A percentile compares a stretch with the other conserved stretches of the same genome.
Evolutionary conservation across 345 rosid genomes (phyloP).

Genomic region (Moricandia moricandioides): DNA sequence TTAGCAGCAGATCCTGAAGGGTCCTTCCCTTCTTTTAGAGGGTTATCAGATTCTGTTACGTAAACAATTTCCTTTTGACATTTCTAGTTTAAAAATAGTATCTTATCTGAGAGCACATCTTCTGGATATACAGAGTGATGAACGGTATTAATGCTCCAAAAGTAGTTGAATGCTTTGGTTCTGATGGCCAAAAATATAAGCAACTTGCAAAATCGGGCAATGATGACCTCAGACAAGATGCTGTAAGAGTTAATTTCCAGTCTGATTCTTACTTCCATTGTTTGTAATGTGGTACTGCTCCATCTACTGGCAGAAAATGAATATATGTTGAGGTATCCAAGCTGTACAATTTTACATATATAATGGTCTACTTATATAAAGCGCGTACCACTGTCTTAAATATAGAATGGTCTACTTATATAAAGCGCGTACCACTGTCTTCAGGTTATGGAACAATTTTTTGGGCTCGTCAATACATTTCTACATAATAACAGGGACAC

Average conservation of each 20-base stretch:
- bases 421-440: constrained; percentile 17
- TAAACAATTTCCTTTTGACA: constrained; percentile 23
- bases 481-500: constrained; percentile 79
- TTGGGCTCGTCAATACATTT: constrained; percentile 88
- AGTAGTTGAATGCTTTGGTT: constrained; percentile 89
- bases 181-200: constrained; percentile 84
- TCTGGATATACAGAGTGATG: constrained; percentile 65
- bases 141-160: constrained; percentile 96
- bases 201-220: constrained; percentile 98
- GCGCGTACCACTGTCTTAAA: constrained; percentile 10
- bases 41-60: constrained; percentile 79
- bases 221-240: constrained; percentile 99
- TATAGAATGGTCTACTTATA: constrained; percentile 22
- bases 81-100: constrained; percentile 15
- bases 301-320: constrained; percentile 7
- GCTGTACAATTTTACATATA: constrained; percentile 4
- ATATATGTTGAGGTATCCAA: constrained; percentile 7
- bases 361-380: constrained; percentile 19
- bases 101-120: constrained; percentile 18
- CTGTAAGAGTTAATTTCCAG: constrained; percentile 51
- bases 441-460: constrained; percentile 99
- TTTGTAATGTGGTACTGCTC: constrained; percentile 2
- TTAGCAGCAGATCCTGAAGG: constrained; percentile 45
- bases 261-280: constrained; percentile 10
- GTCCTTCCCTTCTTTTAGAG: constrained; percentile 78